Evolutionary conservation across 2,329 filamentous ascomycete species (phyloP), one percentile per base, ranked within the genome.

Genomic region (Botrytis fabae): DNA sequence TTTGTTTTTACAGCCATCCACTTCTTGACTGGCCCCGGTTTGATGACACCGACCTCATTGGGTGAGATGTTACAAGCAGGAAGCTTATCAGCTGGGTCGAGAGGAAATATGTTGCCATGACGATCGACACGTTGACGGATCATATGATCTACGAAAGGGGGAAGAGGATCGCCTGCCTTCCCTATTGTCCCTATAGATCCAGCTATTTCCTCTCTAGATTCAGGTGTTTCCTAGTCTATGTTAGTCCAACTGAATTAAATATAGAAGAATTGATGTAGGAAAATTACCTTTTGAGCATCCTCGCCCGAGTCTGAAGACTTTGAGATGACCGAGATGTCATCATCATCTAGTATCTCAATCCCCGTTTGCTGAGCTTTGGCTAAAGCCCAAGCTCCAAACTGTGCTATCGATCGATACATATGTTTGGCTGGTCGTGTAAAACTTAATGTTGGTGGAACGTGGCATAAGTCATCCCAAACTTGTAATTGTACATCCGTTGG

Each of bases 401-500:
- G 95, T 0, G 96, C 93, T 70, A 98, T 90, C 1, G 93, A 93
- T 65, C 95, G 89, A 81, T 94, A 98, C 94, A 98, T 98, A 83
- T 92, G 93, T 81, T 98, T 98, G 63, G 95, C 96, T 0, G 96
- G 96, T n/a, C 91, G 88, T 0, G 95, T 98, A 81, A 97, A 98
- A 78, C 93, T 97, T n/a, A 98, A 86, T 0, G 95, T 98, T 0
- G 95, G 93, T 0, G 92, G 91, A 9, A 97, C 95, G 80, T 98
- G 95, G 79, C 96, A 98, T 4, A 98, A 85, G 78, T 97, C 93
- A 73, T 98, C 95, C 95, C 95, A 98, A 1, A 98, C 91, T 81
- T 98, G 96, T 2, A 99, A 86, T 80, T 98, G 94, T 0, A 98
- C 95, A 78, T 97, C 89, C 0, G 96, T 99, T 0, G 94, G 93